Conservation (phyloP, 164 flowering plant genomes). For the Vitis riparia region DNA sequence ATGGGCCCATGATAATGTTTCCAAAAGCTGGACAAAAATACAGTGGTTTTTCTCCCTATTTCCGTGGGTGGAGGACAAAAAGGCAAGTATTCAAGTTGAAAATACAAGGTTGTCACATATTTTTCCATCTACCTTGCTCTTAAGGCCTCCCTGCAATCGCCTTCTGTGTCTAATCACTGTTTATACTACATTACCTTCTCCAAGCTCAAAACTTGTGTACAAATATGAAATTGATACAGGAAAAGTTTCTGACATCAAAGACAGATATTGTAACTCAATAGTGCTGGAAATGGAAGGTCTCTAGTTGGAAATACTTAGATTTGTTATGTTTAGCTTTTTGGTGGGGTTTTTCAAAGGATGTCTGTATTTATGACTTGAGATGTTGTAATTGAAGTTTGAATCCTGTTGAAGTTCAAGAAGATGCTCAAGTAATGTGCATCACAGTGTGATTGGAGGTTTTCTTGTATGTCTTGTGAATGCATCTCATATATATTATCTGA, state of each 20-base stretch:
- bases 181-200: slow-evolving; percentile 9
- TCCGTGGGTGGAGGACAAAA: neutral
- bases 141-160: slow-evolving; percentile 4
- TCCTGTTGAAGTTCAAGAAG: too few species aligned
- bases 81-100: neutral
- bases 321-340: neutral
- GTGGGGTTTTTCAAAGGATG: neutral
- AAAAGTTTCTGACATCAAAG: slow-evolving; percentile 3
- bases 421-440: too few species aligned
- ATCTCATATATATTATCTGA: too few species aligned
- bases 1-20: slow-evolving; percentile 54
- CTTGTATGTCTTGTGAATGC: too few species aligned
- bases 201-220: slow-evolving; percentile 21
- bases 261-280: slow-evolving; percentile 9
- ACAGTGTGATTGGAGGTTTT: too few species aligned
- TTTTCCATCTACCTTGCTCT: neutral
- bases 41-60: neutral
- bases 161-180: slow-evolving; percentile 7
- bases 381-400: too few species aligned
- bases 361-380: too few species aligned
- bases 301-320: neutral
- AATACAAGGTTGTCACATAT: neutral
- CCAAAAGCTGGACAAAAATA: slow-evolving; percentile 1
- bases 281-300: slow-evolving; percentile 6
- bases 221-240: slow-evolving; percentile 20